Percentiles rank a stretch among this genome's conserved stretches.
phyloP scores from a whole-genome alignment of 108 stramenopile species.

The Skeletonema grethae region DNA sequence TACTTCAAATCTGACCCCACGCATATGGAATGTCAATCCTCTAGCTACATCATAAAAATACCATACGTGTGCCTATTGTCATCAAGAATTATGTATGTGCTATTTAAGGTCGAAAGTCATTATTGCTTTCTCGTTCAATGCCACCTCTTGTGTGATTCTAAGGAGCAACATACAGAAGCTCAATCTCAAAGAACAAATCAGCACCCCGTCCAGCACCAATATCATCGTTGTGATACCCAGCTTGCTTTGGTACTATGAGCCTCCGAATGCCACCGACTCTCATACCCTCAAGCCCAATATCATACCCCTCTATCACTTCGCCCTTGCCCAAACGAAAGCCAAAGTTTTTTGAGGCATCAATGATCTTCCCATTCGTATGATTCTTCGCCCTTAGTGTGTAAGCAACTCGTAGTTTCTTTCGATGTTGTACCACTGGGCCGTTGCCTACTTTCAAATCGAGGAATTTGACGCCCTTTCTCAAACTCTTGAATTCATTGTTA shows the following conservation, averaged over 20 bases:
- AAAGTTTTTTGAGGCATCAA: conserved; percentile 61
- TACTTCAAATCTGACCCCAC: too few relatives aligned
- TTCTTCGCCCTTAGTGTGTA: conserved; percentile 50
- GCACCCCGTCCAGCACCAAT: conserved; percentile 65
- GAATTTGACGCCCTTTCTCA: conserved; percentile 52
- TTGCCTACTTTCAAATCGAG: conserved; percentile 50
- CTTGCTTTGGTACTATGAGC: conserved; percentile 74
- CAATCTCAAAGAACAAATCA: conserved; percentile 63
- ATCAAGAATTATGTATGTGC: too few relatives aligned
- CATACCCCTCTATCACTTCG: conserved; percentile 82
- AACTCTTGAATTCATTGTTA: neutral
- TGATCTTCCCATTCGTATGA: conserved; percentile 42
- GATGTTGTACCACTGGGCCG: conserved; percentile 44
- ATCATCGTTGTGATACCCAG: conserved; percentile 76
- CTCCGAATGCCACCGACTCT: conserved; percentile 72
- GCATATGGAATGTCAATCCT: too few relatives aligned
- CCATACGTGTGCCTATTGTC: too few relatives aligned
- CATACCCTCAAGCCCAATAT: conserved; percentile 79
- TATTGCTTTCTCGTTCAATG: too few relatives aligned
- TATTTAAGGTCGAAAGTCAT: too few relatives aligned
- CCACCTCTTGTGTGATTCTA: neutral
- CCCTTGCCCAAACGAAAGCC: conserved; percentile 63
- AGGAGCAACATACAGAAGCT: conserved; percentile 42
- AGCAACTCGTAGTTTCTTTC: conserved; percentile 40
- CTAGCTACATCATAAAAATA: too few relatives aligned